Evolutionary conservation across 2,329 filamentous ascomycete species (phyloP).

Genomic region (Colletotrichum melonis): DNA sequence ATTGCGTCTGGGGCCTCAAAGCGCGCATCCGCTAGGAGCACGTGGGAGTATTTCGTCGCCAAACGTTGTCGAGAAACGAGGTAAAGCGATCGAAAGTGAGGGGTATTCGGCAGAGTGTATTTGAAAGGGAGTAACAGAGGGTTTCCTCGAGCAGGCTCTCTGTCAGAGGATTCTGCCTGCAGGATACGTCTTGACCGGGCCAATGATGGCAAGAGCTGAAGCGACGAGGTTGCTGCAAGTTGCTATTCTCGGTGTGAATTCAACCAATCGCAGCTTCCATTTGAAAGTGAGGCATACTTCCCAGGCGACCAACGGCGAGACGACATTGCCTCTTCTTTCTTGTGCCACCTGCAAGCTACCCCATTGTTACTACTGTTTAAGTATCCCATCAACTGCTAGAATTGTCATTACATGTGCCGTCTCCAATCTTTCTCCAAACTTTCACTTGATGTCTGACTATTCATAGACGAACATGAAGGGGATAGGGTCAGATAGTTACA

Average conservation of each 20-base stretch:
- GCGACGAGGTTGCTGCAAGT: not conserved
- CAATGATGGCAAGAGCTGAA: not conserved
- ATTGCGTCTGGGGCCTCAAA: not conserved
- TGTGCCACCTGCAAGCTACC: too few relatives aligned
- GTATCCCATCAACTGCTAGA: rapidly evolving
- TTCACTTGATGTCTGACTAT: too few relatives aligned
- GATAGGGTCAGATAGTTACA: too few relatives aligned
- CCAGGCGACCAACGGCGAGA: not conserved
- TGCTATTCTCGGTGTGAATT: not conserved
- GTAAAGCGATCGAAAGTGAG: not conserved
- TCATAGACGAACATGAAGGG: rapidly evolving
- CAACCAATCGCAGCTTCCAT: not conserved
- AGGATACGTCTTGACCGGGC: not conserved
- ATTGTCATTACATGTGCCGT: too few relatives aligned
- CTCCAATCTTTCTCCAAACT: too few relatives aligned
- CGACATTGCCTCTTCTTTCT: not conserved
- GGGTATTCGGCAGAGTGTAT: too few relatives aligned
- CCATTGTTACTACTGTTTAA: rapidly evolving
- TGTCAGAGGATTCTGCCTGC: not conserved
- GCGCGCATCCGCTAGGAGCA: rapidly evolving
- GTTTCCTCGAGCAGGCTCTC: too few relatives aligned
- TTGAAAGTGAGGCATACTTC: not conserved
- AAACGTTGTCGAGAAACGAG: too few relatives aligned
- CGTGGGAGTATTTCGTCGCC: rapidly evolving
- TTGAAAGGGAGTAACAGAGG: too few relatives aligned